Conservation (phyloP, 345 rosid species). For the Alliaria petiolata region DNA sequence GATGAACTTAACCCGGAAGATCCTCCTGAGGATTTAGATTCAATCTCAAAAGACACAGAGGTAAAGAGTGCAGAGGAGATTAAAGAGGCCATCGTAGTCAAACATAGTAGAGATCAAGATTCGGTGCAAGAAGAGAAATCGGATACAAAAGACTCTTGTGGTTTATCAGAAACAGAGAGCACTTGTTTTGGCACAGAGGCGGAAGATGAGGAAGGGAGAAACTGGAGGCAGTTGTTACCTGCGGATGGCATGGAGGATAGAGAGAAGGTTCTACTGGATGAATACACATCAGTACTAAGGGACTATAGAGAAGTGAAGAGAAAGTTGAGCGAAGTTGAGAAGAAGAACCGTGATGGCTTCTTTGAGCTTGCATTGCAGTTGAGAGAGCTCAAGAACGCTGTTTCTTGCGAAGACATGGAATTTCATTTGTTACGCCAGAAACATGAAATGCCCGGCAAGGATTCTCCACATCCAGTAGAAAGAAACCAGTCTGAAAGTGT, state of each 20-base stretch:
- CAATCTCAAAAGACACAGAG: constrained; percentile 10
- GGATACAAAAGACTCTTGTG: constrained; percentile 34
- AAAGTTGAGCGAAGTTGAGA: constrained; percentile 70
- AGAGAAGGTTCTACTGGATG: constrained; percentile 59
- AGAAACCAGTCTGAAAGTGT: constrained; percentile 14
- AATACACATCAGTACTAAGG: constrained; percentile 51
- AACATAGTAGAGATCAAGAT: constrained; percentile 16
- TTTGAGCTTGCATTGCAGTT: constrained; percentile 73
- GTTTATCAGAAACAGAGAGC: constrained; percentile 31
- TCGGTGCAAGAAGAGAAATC: constrained; percentile 21
- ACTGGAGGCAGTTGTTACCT: constrained; percentile 63
- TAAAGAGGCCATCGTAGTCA: constrained; percentile 15
- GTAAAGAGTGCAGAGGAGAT: constrained; percentile 20
- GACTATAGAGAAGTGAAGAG: constrained; percentile 65
- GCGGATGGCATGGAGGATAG: constrained; percentile 57
- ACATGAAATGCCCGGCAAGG: constrained; percentile 9
- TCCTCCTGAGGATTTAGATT: background rate
- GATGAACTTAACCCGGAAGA: constrained; percentile 9
- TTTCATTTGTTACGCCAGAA: constrained; percentile 46
- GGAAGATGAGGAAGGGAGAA: constrained; percentile 44
- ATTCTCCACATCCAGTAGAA: constrained; percentile 1
- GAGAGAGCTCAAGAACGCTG: constrained; percentile 58
- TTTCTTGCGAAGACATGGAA: constrained; percentile 57
- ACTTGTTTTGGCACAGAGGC: constrained; percentile 30
- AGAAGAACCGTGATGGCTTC: constrained; percentile 72